phyloP scores from a whole-genome alignment of 768 basidiomycete species.

The Boletus eberwhitei region DNA sequence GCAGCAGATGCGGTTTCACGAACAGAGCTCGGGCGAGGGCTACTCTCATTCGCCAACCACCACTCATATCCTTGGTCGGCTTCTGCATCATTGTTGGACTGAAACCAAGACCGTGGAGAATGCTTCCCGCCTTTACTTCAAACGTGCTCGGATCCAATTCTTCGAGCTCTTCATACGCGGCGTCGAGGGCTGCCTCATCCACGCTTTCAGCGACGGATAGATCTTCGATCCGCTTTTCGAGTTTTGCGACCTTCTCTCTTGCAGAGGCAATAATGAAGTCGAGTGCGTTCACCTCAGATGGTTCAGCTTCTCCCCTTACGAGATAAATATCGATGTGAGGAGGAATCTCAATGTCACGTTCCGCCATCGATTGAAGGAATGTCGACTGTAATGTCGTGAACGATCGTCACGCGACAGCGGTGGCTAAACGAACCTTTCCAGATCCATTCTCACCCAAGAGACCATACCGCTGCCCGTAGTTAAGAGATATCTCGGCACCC shows the following conservation, averaged over 20 bases:
- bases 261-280: constrained; percentile 96
- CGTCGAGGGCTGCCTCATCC: constrained; percentile 84
- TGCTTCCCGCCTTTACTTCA: constrained; percentile 92
- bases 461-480: constrained; percentile 93
- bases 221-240: constrained; percentile 93
- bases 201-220: constrained; percentile 85
- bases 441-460: constrained; percentile 96
- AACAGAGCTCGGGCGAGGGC: constrained; percentile 94
- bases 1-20: constrained; percentile 90
- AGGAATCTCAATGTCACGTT: constrained; percentile 93
- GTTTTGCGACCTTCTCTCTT: constrained; percentile 85
- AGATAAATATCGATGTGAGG: constrained; percentile 97
- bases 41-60: constrained; percentile 99
- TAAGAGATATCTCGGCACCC: constrained; percentile 64
- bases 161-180: constrained; percentile 93
- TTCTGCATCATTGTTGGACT: constrained; percentile 87
- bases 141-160: constrained; percentile 95
- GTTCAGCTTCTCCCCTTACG: constrained; percentile 93
- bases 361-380: constrained; percentile 91
- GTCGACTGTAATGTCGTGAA: constrained; percentile 62
- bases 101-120: constrained; percentile 98
- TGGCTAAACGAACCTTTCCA: constrained; percentile 73
- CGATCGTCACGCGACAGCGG: constrained; percentile 1
- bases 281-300: constrained; percentile 91
- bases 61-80: constrained; percentile 97